Base-by-base conservation (phyloP, 2,329 filamentous ascomycete species). In the Chrysosphaeria jannelii region DNA sequence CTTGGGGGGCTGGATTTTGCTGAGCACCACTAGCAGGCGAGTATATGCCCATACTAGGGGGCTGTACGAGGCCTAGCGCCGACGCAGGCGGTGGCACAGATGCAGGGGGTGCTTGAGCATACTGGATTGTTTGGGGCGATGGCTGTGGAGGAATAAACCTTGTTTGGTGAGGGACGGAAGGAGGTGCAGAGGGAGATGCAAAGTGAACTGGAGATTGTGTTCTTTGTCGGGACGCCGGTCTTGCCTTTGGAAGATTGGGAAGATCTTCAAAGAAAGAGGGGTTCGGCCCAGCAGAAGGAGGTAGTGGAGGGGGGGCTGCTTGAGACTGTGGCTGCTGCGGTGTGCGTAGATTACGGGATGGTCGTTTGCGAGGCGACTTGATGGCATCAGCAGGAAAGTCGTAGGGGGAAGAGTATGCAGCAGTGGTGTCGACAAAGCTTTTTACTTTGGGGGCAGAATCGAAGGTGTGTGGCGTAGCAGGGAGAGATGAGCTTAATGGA, bases 331-430 rank as follows among this genome's bases (percentile, higher is more conserved):
- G 48, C 39, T 18, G 52, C 45, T 17, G 45, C 37, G 23, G 45
- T 39, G 27, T 47, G 47, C 5, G 50, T 46, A 20, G 56, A 43
- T 25, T 58, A 57, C 28, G 60, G 59, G 35, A 57, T 51, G 35
- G 57, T 63, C 67, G 51, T 48, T 70, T 67, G 40, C 64, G 53
- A 36, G 69, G 25, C 20, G 25, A 63, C 33, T 69, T 70, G 14
- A 97, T 58, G 14, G 97, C 57, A 25, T 91, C 81, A 44, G 85
- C 74, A 4, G 85, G 85, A 11, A 97, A 52, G 45, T 97, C 88
- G 36, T 91, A 97, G 0, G 85, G 85, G 11, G 81, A 93, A 23
- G 69, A 58, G 40, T 97, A 97, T 6, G 81, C 79, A 26, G 74
- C 74, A 44, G 89, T 93, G 3, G 75, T 88, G 41, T 81, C 70